phyloP scores from a whole-genome alignment of 78 protist species.

The Dictyostelium brefeldianum region DNA sequence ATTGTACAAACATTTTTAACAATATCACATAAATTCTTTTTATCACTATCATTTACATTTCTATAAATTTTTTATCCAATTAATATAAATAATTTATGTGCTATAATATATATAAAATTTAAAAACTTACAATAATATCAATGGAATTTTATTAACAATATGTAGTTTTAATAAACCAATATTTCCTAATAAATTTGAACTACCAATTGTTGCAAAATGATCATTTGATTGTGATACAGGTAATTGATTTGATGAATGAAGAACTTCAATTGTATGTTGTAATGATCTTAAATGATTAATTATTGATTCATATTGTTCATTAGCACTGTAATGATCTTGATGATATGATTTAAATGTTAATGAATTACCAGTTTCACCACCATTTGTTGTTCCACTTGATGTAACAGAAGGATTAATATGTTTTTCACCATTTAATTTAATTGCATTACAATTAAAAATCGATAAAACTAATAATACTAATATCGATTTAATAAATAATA shows the following conservation, averaged over 20 bases:
- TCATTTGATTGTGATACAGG: not conserved
- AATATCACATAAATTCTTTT: not conserved
- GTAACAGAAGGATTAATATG: too few relatives aligned
- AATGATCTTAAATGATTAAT: not conserved
- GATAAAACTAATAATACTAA: too few relatives aligned
- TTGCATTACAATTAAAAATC: too few relatives aligned
- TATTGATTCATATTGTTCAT: not conserved
- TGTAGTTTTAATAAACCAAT: not conserved
- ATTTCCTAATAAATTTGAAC: not conserved
- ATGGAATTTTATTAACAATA: constrained; percentile 3
- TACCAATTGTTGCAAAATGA: not conserved
- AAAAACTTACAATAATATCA: not conserved
- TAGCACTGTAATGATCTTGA: not conserved
- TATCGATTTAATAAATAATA: too few relatives aligned
- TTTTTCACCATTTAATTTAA: too few relatives aligned
- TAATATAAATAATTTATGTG: too few relatives aligned
- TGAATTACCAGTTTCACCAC: not conserved
- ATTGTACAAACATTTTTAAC: not conserved
- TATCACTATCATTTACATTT: not conserved
- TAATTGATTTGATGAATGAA: not conserved
- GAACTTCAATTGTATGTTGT: not conserved
- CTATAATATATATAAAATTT: too few relatives aligned
- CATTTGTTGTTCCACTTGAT: too few relatives aligned
- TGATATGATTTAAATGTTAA: not conserved
- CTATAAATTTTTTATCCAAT: too few relatives aligned